Conservation (phyloP, 2,329 filamentous ascomycete genomes). For the Coniochaeta prunicola region DNA sequence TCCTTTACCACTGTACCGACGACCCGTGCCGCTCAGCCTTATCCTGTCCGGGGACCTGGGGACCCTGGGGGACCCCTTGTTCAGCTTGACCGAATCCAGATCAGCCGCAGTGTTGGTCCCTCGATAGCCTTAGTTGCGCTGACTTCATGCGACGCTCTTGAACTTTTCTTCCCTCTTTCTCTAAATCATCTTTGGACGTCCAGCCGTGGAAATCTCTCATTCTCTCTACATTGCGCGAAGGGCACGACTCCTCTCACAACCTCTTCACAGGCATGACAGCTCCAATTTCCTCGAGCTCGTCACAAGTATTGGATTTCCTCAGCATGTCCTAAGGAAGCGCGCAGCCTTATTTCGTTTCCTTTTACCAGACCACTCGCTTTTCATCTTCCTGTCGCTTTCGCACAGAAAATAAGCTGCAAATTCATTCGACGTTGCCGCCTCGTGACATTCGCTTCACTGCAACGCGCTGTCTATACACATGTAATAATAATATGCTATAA, state of each 20-base stretch:
- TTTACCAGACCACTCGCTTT: background rate
- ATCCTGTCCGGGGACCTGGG: background rate
- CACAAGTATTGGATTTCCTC: background rate
- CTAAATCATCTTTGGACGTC: background rate
- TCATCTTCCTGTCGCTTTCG: background rate
- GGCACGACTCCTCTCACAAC: background rate
- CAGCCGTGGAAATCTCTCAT: background rate
- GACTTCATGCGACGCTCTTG: background rate
- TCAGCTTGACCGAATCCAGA: background rate
- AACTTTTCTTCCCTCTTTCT: background rate
- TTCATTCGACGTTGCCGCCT: background rate
- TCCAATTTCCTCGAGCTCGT: background rate
- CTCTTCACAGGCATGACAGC: background rate
- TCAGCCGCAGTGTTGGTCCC: background rate
- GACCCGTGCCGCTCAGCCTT: conserved; percentile 1
- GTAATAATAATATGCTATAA: background rate
- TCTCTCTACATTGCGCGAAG: background rate
- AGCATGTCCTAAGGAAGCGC: background rate
- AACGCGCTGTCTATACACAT: too few relatives aligned
- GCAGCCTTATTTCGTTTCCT: background rate
- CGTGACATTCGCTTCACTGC: background rate
- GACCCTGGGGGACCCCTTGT: background rate
- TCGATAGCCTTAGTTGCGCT: background rate
- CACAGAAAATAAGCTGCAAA: background rate
- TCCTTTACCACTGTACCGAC: background rate